These are phyloP conservation scores for Hippophae gyantsensis DNA, from an alignment of 306 rosid species.

Conservation along the genomic window DNA sequence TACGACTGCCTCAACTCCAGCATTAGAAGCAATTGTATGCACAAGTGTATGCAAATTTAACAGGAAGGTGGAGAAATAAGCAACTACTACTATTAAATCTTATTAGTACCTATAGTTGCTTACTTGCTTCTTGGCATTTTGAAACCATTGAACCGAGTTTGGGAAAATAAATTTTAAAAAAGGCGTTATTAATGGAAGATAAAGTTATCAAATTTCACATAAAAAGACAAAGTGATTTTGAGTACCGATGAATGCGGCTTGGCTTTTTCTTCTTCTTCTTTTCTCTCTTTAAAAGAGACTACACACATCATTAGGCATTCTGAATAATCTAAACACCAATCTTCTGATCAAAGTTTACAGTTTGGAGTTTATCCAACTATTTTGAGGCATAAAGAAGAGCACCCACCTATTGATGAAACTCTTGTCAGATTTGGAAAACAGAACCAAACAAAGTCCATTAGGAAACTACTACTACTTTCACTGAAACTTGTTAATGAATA, in stretches of 20 bases:
- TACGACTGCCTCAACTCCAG: conserved; percentile 43
- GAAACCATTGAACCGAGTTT: too few relatives aligned
- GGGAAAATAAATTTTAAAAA: too few relatives aligned
- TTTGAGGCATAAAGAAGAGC: conserved; percentile 48
- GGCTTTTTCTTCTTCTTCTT: background rate
- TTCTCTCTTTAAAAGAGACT: background rate
- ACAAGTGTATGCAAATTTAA: conserved; percentile 29
- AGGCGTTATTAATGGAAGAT: too few relatives aligned
- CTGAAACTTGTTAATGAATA: too few relatives aligned
- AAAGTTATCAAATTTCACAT: too few relatives aligned
- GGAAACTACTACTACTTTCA: too few relatives aligned
- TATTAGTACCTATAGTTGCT: too few relatives aligned
- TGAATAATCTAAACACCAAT: conserved; percentile 50
- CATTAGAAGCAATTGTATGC: conserved; percentile 38
- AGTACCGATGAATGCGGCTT: too few relatives aligned
- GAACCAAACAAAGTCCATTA: too few relatives aligned
- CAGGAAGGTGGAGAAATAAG: background rate
- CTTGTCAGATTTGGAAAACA: conserved; percentile 1
- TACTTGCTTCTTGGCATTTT: too few relatives aligned
- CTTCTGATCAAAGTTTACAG: conserved; percentile 48
- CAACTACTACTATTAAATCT: too few relatives aligned
- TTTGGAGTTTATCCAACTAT: conserved; percentile 36
- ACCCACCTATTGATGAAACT: conserved; percentile 27
- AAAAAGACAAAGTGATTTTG: too few relatives aligned
- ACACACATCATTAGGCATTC: conserved; percentile 41